These are phyloP conservation scores for Aegilops umbellulata DNA, from an alignment of 176 grass and related monocot species.

Conservation along the genomic window DNA sequence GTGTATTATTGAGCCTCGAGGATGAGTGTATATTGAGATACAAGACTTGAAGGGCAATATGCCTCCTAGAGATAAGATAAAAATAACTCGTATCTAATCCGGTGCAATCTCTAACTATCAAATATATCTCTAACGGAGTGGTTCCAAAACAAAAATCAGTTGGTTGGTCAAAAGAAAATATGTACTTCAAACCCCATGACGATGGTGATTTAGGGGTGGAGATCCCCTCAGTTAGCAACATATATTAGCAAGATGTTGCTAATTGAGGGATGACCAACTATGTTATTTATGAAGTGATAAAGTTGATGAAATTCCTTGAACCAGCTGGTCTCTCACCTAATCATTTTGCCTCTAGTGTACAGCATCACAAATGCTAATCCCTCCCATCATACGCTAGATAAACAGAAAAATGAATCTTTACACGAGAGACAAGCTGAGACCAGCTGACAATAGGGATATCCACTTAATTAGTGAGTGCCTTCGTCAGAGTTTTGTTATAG, in stretches of 20 bases:
- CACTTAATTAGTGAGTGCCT: not conserved
- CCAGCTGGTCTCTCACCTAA: not conserved
- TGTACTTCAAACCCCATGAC: too few relatives aligned
- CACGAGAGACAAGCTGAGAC: not conserved
- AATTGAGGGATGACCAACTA: too few relatives aligned
- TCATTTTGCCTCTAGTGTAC: not conserved
- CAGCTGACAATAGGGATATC: not conserved
- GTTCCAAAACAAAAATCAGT: not conserved
- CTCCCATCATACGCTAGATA: not conserved
- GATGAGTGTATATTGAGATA: too few relatives aligned
- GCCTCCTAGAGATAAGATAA: too few relatives aligned
- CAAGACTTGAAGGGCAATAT: too few relatives aligned
- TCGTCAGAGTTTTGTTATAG: conserved; percentile 3
- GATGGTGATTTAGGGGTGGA: too few relatives aligned
- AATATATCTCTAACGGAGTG: not conserved
- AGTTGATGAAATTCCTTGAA: not conserved
- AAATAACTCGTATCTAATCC: too few relatives aligned
- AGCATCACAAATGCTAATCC: not conserved
- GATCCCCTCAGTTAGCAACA: too few relatives aligned
- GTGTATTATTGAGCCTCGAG: too few relatives aligned
- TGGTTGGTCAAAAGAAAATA: not conserved
- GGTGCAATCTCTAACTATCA: too few relatives aligned
- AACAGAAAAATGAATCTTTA: not conserved
- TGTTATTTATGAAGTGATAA: not conserved
- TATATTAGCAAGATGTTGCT: too few relatives aligned